phyloP scores from a whole-genome alignment of 73 alveolate species.

The Symbiodinium pilosum region DNA sequence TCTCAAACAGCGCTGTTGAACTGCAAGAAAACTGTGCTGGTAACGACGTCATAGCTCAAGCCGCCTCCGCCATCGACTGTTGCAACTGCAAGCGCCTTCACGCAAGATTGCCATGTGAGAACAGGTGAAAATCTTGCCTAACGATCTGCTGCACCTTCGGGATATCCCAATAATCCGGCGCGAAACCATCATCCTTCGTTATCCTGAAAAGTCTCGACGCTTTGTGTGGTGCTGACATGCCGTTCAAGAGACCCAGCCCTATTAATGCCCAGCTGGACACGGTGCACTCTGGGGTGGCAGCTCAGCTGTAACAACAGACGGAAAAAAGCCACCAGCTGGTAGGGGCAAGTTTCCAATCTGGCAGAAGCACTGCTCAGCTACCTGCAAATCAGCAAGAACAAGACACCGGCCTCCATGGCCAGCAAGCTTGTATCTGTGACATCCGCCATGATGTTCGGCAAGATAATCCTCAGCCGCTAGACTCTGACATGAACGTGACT shows the following conservation, averaged over 20 bases:
- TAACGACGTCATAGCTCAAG: background rate
- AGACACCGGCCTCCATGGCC: constrained; percentile 40
- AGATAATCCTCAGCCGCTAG: constrained; percentile 15
- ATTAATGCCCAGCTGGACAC: too few relatives aligned
- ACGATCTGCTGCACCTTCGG: background rate
- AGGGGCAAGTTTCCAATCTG: constrained; percentile 86
- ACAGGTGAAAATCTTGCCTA: background rate
- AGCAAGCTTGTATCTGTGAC: constrained; percentile 13
- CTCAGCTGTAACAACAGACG: constrained; percentile 80
- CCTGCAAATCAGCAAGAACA: background rate
- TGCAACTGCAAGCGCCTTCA: constrained; percentile 52
- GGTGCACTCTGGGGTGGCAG: background rate
- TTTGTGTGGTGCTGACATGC: too few relatives aligned
- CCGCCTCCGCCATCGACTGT: constrained; percentile 39
- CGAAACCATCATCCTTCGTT: constrained; percentile 49
- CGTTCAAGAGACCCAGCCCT: too few relatives aligned
- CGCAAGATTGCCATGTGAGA: background rate
- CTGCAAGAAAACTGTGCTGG: background rate
- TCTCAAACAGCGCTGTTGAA: too few relatives aligned
- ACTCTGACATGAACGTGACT: too few relatives aligned
- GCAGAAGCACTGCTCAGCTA: background rate
- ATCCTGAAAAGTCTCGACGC: background rate
- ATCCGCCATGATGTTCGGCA: constrained; percentile 89
- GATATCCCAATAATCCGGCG: constrained; percentile 70
- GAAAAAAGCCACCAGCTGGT: constrained; percentile 93